phyloP scores from a whole-genome alignment of 805 yeast genomes.

The Cyberlindnera mycetangii region DNA sequence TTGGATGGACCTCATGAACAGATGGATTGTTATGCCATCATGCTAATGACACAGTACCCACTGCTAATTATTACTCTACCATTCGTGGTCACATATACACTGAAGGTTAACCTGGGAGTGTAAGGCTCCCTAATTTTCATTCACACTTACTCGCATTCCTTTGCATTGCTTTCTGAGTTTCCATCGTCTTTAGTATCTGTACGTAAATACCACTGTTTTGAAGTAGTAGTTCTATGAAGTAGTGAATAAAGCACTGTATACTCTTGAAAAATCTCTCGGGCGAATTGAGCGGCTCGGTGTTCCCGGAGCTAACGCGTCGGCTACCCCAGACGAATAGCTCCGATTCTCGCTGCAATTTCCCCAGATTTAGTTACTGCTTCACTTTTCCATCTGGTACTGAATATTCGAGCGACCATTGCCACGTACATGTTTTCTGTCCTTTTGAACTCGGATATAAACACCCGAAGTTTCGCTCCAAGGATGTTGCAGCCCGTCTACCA shows the following conservation, averaged over 20 bases:
- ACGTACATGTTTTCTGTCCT: too few species aligned
- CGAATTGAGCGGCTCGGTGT: too few species aligned
- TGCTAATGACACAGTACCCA: slow-evolving; percentile 71
- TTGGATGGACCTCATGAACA: slow-evolving; percentile 48
- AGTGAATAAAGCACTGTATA: too few species aligned
- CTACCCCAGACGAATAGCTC: too few species aligned
- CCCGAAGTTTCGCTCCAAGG: background rate
- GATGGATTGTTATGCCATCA: slow-evolving; percentile 82
- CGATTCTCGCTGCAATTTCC: slow-evolving; percentile 1
- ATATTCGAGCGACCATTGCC: too few species aligned
- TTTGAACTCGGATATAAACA: background rate
- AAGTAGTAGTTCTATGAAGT: too few species aligned
- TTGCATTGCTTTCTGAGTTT: too few species aligned
- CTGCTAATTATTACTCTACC: slow-evolving; percentile 69
- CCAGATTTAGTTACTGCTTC: background rate
- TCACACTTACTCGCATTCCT: slow-evolving; percentile 4
- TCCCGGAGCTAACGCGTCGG: too few species aligned
- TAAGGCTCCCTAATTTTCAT: background rate
- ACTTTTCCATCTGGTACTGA: too few species aligned
- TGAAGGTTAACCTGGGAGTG: slow-evolving; percentile 17
- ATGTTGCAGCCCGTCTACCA: background rate
- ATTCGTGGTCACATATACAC: slow-evolving; percentile 39
- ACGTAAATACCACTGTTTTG: too few species aligned
- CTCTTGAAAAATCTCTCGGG: too few species aligned
- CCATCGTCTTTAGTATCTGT: too few species aligned